Evolutionary conservation across 2,329 filamentous ascomycete species (phyloP), one percentile per base, ranked within the genome.

Genomic region (Lasiodiplodia theobromae): DNA sequence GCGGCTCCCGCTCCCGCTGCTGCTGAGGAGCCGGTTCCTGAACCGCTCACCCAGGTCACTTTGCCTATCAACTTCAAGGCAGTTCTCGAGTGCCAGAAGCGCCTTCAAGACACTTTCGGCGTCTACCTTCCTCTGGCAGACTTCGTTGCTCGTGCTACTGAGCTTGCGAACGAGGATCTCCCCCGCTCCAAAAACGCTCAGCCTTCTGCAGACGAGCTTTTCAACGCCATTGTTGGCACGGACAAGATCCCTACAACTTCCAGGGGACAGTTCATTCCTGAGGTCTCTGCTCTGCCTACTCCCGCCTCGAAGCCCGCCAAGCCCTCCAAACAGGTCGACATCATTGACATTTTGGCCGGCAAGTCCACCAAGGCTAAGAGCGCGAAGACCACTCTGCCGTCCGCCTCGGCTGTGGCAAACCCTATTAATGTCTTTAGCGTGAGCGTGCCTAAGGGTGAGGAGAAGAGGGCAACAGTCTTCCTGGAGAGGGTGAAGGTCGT

Each of bases 81-180:
- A 69, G 93, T 97, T 18, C 83, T 94, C 66, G 89, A 92, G 73
- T 89, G 92, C 40, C 94, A 97, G 84, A 89, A 90, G 81, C 90
- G 91, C 77, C 88, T 98, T 72, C 87, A 94, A 75, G 84, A 90
- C 67, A 90, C 88, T 4, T 86, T 97, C 31, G 93, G 93, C 70
- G 89, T 95, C 69, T 91, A 89, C 76, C 84, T 97, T 58, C 94
- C 95, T 16, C 84, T 98, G 5, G 93, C 92, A 2, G 93, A 92
- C 14, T 97, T 98, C 82, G 89, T 99, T 77, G 87, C 89, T 67
- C 91, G 94, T 66, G 96, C 96, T 51, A 88, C 92, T 51, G 91
- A 96, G 75, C 82, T 97, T 31, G 96, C 96, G 70, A 98, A 98
- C 81, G 91, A 96, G 71, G 89, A 92, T 56, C 87, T 98, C 8